A percentile compares a stretch with the other conserved stretches of the same genome.
These are phyloP conservation scores for Melanogaster broomeanus DNA, from an alignment of 768 basidiomycete species.

Conservation along the genomic window DNA sequence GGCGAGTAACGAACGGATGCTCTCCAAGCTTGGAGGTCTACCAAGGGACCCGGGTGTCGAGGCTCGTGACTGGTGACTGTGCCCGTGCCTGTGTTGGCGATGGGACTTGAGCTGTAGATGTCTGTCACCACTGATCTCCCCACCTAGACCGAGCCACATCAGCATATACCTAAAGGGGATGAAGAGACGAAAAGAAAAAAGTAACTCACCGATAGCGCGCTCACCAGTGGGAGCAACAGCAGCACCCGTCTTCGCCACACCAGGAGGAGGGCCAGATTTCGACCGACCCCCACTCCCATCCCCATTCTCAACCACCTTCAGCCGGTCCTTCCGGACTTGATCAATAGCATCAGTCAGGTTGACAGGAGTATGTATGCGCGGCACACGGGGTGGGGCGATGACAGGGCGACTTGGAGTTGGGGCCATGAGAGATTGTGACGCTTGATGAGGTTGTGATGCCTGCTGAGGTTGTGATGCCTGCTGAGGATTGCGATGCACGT, in stretches of 20 bases:
- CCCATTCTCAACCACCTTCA: not conserved
- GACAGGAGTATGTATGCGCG: slow-evolving; percentile 10
- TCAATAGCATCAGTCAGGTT: slow-evolving; percentile 25
- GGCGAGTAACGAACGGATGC: slow-evolving; percentile 14
- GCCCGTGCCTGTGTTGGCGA: too few species aligned
- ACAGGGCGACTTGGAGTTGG: slow-evolving; percentile 8
- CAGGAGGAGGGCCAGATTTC: not conserved
- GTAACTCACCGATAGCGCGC: not conserved
- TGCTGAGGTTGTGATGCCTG: not conserved
- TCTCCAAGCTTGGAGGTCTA: slow-evolving; percentile 16
- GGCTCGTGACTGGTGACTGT: too few species aligned
- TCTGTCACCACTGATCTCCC: too few species aligned
- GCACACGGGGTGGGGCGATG: slow-evolving; percentile 26
- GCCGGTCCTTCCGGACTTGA: slow-evolving; percentile 10
- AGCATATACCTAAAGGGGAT: too few species aligned
- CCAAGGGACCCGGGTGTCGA: not conserved
- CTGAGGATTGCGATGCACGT: not conserved
- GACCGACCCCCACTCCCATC: slow-evolving; percentile 1
- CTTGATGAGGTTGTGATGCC: not conserved
- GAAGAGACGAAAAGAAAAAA: not conserved
- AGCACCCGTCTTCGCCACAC: not conserved
- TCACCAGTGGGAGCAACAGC: not conserved
- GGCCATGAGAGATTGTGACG: not conserved
- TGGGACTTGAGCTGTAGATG: too few species aligned
- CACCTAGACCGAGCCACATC: not conserved